Percentiles rank a stretch among this genome's conserved stretches.
Conservation (phyloP, 2,329 filamentous ascomycete genomes). For the Achaetomium macrosporum region DNA sequence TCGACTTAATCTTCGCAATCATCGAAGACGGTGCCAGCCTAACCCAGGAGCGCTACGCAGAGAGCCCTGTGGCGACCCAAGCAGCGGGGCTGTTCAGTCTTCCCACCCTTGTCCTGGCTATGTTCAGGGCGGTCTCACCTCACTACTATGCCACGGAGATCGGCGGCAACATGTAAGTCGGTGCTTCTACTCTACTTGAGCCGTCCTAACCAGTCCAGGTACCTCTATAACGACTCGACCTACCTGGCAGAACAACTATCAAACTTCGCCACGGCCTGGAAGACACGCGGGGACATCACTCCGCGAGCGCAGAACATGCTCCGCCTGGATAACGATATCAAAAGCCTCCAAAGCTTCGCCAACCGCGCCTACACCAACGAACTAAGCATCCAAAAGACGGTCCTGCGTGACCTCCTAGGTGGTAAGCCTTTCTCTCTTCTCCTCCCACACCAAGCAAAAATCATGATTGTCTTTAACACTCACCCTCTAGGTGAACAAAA, state of each 20-base stretch:
- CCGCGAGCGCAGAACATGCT: constrained; percentile 48
- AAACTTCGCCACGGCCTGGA: constrained; percentile 47
- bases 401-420: constrained; percentile 56
- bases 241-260: constrained; percentile 55
- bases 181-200: neutral
- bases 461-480: neutral
- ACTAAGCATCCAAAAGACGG: constrained; percentile 54
- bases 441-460: too few species aligned
- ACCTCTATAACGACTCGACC: constrained; percentile 61
- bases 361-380: constrained; percentile 57
- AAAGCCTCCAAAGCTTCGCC: constrained; percentile 54
- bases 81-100: constrained; percentile 65
- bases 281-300: constrained; percentile 46
- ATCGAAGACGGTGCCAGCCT: constrained; percentile 57
- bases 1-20: constrained; percentile 57
- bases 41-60: constrained; percentile 41
- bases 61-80: constrained; percentile 58
- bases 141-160: constrained; percentile 62
- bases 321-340: constrained; percentile 54
- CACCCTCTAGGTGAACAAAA: constrained; percentile 45
- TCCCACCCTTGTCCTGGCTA: constrained; percentile 66
- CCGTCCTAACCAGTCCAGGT: constrained; percentile 38
- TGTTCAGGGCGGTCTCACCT: constrained; percentile 71
- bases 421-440: constrained; percentile 29
- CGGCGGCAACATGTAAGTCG: constrained; percentile 58